Conservation (phyloP, 345 rosid species). For the Clausena lansium region DNA sequence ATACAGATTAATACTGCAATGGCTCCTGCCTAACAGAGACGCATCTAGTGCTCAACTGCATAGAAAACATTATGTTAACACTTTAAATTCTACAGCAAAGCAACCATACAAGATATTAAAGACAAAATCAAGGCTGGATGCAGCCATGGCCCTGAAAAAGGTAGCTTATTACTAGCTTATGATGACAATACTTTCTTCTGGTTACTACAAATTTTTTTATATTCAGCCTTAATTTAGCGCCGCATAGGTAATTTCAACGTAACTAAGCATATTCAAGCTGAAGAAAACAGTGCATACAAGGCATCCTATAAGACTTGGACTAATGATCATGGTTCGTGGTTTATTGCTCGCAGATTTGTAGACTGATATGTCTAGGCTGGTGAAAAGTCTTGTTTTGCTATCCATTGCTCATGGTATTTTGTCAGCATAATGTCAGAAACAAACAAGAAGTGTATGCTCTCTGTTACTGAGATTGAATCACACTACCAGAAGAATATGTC, state of each 20-base stretch:
- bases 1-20: conserved; percentile 49
- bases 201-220: not conserved
- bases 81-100: conserved; percentile 67
- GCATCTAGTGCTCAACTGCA: conserved; percentile 64
- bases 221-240: not conserved
- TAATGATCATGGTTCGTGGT: conserved; percentile 31
- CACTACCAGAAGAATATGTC: not conserved
- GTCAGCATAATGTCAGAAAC: not conserved
- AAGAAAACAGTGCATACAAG: conserved; percentile 35
- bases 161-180: conserved; percentile 22
- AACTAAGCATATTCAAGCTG: conserved; percentile 53
- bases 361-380: not conserved
- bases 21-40: conserved; percentile 85
- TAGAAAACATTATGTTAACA: conserved; percentile 49
- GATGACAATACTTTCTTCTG: not conserved
- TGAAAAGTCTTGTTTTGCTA: not conserved
- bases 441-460: not conserved
- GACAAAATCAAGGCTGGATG: conserved; percentile 74
- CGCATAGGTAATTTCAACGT: conserved; percentile 72
- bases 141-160: conserved; percentile 71
- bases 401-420: not conserved
- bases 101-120: conserved; percentile 55
- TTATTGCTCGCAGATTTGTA: conserved; percentile 21
- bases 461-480: not conserved
- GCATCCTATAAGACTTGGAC: conserved; percentile 18